Percentiles rank a stretch among this genome's conserved stretches.
These are phyloP conservation scores for Kuraishia piskuri DNA, from an alignment of 805 yeast species.

Conservation along the genomic window DNA sequence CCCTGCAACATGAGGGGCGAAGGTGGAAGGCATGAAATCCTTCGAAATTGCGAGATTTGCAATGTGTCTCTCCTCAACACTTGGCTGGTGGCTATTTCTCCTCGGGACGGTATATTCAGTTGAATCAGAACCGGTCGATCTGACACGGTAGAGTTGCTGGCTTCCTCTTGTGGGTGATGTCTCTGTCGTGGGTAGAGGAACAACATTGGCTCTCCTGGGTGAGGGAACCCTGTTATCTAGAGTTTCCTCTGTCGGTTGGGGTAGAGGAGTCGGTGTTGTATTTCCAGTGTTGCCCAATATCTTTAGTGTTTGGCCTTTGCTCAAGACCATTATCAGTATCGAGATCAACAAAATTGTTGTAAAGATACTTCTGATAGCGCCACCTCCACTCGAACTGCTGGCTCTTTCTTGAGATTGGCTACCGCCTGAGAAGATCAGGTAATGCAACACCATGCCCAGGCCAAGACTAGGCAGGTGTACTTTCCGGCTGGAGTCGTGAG, in stretches of 20 bases:
- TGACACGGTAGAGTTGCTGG: neutral
- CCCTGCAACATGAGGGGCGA: neutral
- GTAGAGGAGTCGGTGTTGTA: neutral
- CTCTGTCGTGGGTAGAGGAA: neutral
- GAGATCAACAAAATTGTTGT: neutral
- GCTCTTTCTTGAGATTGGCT: neutral
- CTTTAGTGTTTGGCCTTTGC: neutral
- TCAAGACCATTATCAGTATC: neutral
- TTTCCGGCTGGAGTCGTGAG: neutral
- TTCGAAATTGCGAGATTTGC: neutral
- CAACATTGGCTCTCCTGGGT: neutral
- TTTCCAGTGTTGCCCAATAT: neutral
- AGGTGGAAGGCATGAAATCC: neutral
- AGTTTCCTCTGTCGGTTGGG: neutral
- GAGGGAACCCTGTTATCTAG: neutral
- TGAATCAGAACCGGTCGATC: neutral
- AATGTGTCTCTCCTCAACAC: neutral
- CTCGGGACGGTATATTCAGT: neutral
- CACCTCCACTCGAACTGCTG: neutral
- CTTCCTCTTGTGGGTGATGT: neutral
- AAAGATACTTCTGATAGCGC: neutral
- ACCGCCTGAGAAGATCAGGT: neutral
- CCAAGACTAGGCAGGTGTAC: neutral
- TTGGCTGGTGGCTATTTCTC: neutral
- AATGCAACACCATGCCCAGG: neutral